Conservation (phyloP, 306 rosid genomes). For the barrel medic (Medicago truncatula) region MtrunA17r5.0-ANR NC_053045.1:12066001-12066500, state of each 20-base stretch:
- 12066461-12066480: too few species aligned
- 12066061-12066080: slow-evolving; percentile 83
- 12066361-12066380: background rate
- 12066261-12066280: too few species aligned
- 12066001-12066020: slow-evolving; percentile 64
- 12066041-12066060: slow-evolving; percentile 77
- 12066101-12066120: slow-evolving; percentile 76
- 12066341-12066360: slow-evolving; percentile 9
- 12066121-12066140: slow-evolving; percentile 25
- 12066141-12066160: background rate
- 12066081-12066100: slow-evolving; percentile 76
- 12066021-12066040: slow-evolving; percentile 69
- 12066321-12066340: background rate
- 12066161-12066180: background rate
- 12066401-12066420: too few species aligned
- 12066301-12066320: background rate
- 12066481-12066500: too few species aligned
- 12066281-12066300: background rate
- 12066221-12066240: background rate
- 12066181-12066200: background rate
- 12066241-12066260: background rate
- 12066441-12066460: too few species aligned
- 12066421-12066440: too few species aligned
- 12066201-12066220: slow-evolving; percentile 12
- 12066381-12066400: too few species aligned